Conservation (phyloP, 805 yeast genomes). For the Suhomyces pyralidae region DNA sequence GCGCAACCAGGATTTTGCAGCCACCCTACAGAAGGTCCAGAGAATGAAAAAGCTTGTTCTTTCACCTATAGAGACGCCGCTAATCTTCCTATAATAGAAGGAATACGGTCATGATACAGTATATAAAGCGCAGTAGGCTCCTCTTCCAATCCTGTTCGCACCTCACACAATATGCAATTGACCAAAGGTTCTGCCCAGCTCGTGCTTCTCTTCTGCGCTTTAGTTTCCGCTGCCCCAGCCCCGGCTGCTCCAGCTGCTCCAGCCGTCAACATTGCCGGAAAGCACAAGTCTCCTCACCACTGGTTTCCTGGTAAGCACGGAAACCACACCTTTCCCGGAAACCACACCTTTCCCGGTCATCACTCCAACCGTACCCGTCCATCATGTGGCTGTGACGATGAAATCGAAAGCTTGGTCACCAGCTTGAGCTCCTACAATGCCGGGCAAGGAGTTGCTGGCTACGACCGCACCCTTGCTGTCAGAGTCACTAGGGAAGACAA, state of each 20-base stretch:
- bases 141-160: not conserved
- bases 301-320: too few species aligned
- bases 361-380: not conserved
- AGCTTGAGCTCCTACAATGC: not conserved
- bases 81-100: not conserved
- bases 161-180: conserved; percentile 4
- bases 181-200: not conserved
- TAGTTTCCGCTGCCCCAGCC: conserved; percentile 5
- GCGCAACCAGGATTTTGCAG: not conserved
- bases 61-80: not conserved
- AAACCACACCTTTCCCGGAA: too few species aligned
- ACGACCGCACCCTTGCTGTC: conserved; percentile 9
- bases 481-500: conserved; percentile 9
- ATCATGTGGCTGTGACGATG: not conserved
- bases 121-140: not conserved
- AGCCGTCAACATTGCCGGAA: not conserved
- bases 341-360: too few species aligned
- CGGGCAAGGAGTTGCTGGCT: not conserved
- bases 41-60: not conserved
- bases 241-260: not conserved
- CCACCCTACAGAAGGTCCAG: not conserved
- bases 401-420: not conserved
- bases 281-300: too few species aligned
- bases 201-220: conserved; percentile 9
- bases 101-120: not conserved